Percentiles rank a stretch among this genome's conserved stretches.
These are phyloP conservation scores for Cladosporium sp. DNA, from an alignment of 2,329 filamentous ascomycete species.

Conservation along the genomic window DNA sequence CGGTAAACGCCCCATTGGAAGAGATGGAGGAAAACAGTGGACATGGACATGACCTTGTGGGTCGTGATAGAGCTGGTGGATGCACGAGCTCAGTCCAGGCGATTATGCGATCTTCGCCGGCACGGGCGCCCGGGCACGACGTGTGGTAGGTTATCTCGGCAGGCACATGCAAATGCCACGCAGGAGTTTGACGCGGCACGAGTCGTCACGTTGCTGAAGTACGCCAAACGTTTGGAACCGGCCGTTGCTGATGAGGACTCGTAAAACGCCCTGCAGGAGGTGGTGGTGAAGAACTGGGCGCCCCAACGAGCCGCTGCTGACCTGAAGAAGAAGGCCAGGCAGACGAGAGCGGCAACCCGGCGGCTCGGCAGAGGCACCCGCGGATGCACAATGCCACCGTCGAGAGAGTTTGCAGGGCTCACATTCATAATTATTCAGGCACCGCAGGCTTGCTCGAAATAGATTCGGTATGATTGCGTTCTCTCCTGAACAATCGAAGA, in stretches of 20 bases:
- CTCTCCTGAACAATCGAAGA: neutral
- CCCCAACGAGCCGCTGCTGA: conserved; percentile 15
- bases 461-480: neutral
- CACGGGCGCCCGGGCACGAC: neutral
- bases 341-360: conserved; percentile 2
- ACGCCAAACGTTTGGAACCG: neutral
- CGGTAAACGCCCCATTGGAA: conserved; percentile 17
- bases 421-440: neutral
- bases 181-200: conserved; percentile 14
- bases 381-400: neutral
- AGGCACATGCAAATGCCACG: conserved; percentile 4
- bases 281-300: neutral
- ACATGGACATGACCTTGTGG: conserved; percentile 4
- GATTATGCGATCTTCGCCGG: conserved; percentile 10
- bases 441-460: neutral
- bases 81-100: conserved; percentile 12
- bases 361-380: conserved; percentile 1
- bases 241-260: conserved; percentile 8
- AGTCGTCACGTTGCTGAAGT: conserved; percentile 15
- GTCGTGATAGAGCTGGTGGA: conserved; percentile 4
- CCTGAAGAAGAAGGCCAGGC: neutral
- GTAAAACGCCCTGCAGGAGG: conserved; percentile 1
- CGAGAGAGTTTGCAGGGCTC: neutral
- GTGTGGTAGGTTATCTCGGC: neutral
- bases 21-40: conserved; percentile 7